Conservation (phyloP, 257 asterid species). For the Solanum sejunctum region DNA sequence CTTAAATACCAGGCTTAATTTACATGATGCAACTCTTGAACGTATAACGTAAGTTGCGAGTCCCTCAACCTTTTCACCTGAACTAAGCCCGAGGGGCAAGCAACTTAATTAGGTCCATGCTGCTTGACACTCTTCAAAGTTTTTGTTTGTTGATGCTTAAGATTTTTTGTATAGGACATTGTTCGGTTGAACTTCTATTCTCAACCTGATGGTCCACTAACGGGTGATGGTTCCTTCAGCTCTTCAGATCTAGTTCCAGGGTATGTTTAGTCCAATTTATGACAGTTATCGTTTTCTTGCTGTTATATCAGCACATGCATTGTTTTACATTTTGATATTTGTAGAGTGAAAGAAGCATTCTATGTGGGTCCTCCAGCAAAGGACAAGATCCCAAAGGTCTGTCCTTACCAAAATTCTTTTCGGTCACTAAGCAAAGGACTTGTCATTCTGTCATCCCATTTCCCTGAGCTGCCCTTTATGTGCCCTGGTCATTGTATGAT, state of each 20-base stretch:
- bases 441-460: neutral
- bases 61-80: neutral
- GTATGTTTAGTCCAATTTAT: slow-evolving; percentile 22
- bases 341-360: slow-evolving; percentile 73
- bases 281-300: neutral
- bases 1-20: neutral
- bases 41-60: neutral
- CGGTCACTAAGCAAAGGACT: neutral
- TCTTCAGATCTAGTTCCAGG: slow-evolving; percentile 83
- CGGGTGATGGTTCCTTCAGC: slow-evolving; percentile 55
- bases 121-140: neutral
- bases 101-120: neutral
- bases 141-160: slow-evolving; percentile 1
- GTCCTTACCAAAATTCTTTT: neutral
- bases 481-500: neutral
- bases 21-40: neutral
- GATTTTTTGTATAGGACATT: slow-evolving; percentile 34
- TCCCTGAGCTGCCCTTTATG: neutral
- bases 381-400: slow-evolving; percentile 94
- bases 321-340: slow-evolving; percentile 9
- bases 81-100: neutral
- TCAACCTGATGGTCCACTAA: slow-evolving; percentile 93
- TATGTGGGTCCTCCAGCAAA: slow-evolving; percentile 82
- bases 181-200: slow-evolving; percentile 65
- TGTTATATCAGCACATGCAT: neutral